These are phyloP conservation scores for Ustilago nuda DNA, from an alignment of 1,284 basidiomycete genomes.

Conservation along the genomic window DNA sequence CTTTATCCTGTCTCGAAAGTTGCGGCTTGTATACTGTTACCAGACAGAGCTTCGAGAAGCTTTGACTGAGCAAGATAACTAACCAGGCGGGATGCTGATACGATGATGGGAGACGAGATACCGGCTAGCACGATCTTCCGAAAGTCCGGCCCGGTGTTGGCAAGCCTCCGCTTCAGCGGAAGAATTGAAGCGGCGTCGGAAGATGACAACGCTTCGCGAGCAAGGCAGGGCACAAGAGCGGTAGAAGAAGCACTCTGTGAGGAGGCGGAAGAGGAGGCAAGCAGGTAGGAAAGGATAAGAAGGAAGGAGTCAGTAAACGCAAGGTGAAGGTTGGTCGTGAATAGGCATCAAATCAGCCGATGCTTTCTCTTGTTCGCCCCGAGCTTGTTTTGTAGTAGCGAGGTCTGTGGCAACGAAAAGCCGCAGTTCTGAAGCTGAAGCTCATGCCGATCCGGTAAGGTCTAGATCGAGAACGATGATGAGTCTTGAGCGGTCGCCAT, in stretches of 20 bases:
- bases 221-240: neutral
- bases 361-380: neutral
- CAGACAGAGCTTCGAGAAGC: conserved; percentile 22
- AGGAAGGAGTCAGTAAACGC: conserved; percentile 14
- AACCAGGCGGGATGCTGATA: neutral
- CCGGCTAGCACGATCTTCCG: conserved; percentile 18
- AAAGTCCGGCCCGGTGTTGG: conserved; percentile 21
- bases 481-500: neutral
- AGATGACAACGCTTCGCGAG: conserved; percentile 8
- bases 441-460: neutral
- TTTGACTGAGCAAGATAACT: conserved; percentile 3
- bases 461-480: neutral
- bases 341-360: conserved; percentile 5
- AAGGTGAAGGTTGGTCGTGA: conserved; percentile 3
- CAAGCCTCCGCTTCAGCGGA: neutral
- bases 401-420: neutral
- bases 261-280: neutral
- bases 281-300: neutral
- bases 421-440: neutral
- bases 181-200: neutral
- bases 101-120: neutral
- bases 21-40: conserved; percentile 20
- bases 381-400: conserved; percentile 2
- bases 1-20: conserved; percentile 17
- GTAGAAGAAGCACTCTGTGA: neutral